A percentile compares a stretch with the other conserved stretches of the same genome.
phyloP scores from a whole-genome alignment of 257 asterid genomes.

The Petunia secreta region DNA sequence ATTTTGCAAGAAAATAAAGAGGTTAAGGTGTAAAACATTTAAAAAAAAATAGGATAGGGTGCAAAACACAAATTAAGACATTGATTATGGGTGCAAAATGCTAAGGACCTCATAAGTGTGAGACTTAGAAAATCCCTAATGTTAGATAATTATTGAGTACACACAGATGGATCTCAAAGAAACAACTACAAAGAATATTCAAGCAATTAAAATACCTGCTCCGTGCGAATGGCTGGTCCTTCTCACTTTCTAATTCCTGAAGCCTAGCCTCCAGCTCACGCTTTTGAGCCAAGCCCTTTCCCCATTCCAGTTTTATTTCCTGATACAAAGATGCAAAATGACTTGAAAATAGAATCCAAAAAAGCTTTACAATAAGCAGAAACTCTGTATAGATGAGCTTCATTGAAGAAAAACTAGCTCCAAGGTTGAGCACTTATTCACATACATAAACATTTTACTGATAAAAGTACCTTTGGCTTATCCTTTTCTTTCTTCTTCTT shows the following conservation, averaged over 20 bases:
- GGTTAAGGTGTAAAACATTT: too few species aligned
- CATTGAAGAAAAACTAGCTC: slow-evolving; percentile 14
- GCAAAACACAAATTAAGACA: too few species aligned
- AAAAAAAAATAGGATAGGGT: too few species aligned
- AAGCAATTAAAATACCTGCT: slow-evolving; percentile 51
- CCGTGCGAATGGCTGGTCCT: slow-evolving; percentile 93
- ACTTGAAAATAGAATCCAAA: not conserved
- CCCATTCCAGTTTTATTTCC: slow-evolving; percentile 96
- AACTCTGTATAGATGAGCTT: not conserved
- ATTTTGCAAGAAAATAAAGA: too few species aligned
- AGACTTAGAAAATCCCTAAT: too few species aligned
- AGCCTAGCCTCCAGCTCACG: slow-evolving; percentile 82
- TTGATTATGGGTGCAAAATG: too few species aligned
- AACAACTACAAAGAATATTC: not conserved
- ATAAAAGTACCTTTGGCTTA: slow-evolving; percentile 79
- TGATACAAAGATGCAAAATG: slow-evolving; percentile 38
- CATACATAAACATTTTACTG: not conserved
- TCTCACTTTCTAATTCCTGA: slow-evolving; percentile 78
- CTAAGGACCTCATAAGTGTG: too few species aligned
- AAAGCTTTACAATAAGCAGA: not conserved
- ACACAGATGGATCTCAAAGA: slow-evolving; percentile 10
- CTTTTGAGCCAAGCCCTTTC: slow-evolving; percentile 89
- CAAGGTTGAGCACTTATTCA: slow-evolving; percentile 21
- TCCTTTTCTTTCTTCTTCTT: slow-evolving; percentile 67
- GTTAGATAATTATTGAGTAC: too few species aligned